These are phyloP conservation scores for Xerocomus potaroensis DNA, from an alignment of 768 basidiomycete species.

Conservation along the genomic window DNA sequence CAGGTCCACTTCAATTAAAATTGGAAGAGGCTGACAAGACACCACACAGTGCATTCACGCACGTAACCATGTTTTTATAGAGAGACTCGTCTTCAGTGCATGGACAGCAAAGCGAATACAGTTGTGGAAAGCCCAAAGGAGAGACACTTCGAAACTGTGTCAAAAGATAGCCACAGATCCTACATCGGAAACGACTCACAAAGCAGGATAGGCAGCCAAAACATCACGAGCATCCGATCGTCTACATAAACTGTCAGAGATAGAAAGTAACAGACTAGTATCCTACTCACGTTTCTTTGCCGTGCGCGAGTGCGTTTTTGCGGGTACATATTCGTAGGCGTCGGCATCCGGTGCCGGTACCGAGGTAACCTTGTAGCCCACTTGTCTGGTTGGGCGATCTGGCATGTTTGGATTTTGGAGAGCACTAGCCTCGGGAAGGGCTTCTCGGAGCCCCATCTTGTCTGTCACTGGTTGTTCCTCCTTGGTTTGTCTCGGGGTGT, in stretches of 20 bases:
- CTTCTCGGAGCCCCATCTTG: constrained; percentile 3
- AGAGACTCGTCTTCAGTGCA: constrained; percentile 44
- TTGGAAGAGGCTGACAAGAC: constrained; percentile 2
- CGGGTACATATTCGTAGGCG: constrained; percentile 60
- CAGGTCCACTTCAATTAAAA: neutral
- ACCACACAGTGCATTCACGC: constrained; percentile 16
- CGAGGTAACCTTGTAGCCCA: constrained; percentile 44
- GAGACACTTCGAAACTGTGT: constrained; percentile 42
- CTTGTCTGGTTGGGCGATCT: constrained; percentile 38
- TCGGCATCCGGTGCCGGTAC: constrained; percentile 66
- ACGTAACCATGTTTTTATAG: constrained; percentile 40
- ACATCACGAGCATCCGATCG: constrained; percentile 79
- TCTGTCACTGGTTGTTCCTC: constrained; percentile 8
- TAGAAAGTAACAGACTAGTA: neutral
- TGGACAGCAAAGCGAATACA: constrained; percentile 51
- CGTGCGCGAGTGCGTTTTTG: constrained; percentile 38
- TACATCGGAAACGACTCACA: constrained; percentile 44
- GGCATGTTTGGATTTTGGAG: constrained; percentile 22
- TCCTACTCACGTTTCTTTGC: constrained; percentile 59
- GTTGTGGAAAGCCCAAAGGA: constrained; percentile 57
- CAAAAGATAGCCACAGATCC: constrained; percentile 3
- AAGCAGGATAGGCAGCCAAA: constrained; percentile 84
- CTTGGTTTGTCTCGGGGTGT: constrained; percentile 56
- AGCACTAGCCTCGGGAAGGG: constrained; percentile 7
- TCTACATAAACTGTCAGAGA: constrained; percentile 39